Conservation (phyloP, 1,139 yeast species). For the Lodderomyces orthopsilosis region DNA sequence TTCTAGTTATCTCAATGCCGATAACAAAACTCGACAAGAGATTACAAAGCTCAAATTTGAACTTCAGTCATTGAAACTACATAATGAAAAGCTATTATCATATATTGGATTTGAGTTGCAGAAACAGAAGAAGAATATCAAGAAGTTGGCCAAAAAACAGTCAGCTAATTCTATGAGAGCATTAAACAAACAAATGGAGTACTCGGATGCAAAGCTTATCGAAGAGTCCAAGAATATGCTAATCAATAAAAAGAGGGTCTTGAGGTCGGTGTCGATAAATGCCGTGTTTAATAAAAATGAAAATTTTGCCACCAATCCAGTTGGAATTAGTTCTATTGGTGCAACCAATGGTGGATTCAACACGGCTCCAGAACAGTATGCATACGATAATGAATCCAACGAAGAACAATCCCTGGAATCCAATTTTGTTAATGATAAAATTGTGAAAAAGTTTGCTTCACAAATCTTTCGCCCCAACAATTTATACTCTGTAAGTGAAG, state of each 20-base stretch:
- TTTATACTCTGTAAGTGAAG: constrained; percentile 10
- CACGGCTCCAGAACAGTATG: neutral
- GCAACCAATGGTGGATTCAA: constrained; percentile 4
- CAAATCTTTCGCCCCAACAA: constrained; percentile 26
- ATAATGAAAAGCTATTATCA: constrained; percentile 54
- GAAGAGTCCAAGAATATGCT: constrained; percentile 41
- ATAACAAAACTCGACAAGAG: constrained; percentile 48
- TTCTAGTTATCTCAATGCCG: constrained; percentile 28
- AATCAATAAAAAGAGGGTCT: constrained; percentile 44
- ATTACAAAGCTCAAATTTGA: constrained; percentile 53
- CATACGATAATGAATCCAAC: neutral
- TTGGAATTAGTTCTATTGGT: constrained; percentile 13
- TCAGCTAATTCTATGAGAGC: constrained; percentile 17
- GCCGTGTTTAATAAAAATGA: constrained; percentile 23
- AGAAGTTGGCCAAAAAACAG: constrained; percentile 40
- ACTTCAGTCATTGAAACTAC: constrained; percentile 50
- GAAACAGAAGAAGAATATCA: constrained; percentile 44
- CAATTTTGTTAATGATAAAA: constrained; percentile 10
- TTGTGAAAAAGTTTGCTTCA: constrained; percentile 35
- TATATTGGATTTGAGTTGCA: constrained; percentile 59
- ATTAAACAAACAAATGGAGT: constrained; percentile 32
- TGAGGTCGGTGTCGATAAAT: constrained; percentile 45
- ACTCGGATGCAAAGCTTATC: constrained; percentile 55
- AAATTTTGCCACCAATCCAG: constrained; percentile 1
- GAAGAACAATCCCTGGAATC: neutral